Evolutionary conservation across 352 stramenopile genomes (phyloP).

Genomic region (Peronospora destructor): DNA sequence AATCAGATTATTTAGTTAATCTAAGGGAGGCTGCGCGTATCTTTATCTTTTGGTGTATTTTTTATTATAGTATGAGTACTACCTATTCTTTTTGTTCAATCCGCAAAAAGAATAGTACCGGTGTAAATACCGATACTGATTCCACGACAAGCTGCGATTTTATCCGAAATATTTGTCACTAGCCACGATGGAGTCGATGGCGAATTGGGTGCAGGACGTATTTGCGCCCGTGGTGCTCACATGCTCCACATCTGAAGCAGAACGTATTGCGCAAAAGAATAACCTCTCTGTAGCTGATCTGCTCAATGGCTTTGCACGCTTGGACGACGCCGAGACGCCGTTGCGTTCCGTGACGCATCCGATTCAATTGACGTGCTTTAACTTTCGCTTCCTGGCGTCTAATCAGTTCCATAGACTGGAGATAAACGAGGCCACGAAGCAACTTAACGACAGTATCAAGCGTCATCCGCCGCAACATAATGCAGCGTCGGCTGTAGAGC

Average conservation of each 20-base stretch:
- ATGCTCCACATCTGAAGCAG: conserved; percentile 62
- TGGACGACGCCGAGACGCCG: conserved; percentile 57
- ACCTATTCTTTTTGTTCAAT: too few relatives aligned
- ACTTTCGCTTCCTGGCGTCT: conserved; percentile 67
- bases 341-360: conserved; percentile 71
- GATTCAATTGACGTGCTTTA: conserved; percentile 53
- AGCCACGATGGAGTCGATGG: conserved; percentile 42
- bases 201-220: conserved; percentile 69
- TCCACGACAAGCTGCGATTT: too few relatives aligned
- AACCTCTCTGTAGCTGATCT: conserved; percentile 65
- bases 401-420: conserved; percentile 43
- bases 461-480: conserved; percentile 37
- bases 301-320: conserved; percentile 62
- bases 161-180: too few relatives aligned
- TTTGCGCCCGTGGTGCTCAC: conserved; percentile 78
- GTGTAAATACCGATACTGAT: too few relatives aligned
- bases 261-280: conserved; percentile 81
- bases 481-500: conserved; percentile 35
- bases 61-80: too few relatives aligned
- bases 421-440: conserved; percentile 42
- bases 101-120: too few relatives aligned
- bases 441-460: conserved; percentile 61
- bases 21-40: too few relatives aligned
- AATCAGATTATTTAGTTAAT: too few relatives aligned
- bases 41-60: too few relatives aligned